Evolutionary conservation across 2,329 filamentous ascomycete genomes (phyloP).

Genomic region (Botryosphaeria agaves): DNA sequence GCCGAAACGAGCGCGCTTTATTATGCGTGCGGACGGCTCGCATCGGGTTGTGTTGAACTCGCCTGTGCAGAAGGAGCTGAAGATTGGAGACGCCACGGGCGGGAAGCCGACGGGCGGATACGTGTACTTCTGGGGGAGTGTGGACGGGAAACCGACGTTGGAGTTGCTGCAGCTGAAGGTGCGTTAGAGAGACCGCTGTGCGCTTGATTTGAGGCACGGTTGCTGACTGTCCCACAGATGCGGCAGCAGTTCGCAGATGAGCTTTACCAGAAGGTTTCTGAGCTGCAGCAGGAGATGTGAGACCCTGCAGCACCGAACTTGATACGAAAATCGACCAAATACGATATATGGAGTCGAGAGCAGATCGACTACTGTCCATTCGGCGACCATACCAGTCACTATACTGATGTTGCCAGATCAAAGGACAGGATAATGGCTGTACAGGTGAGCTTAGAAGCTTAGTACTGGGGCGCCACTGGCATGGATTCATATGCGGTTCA

Average conservation of each 20-base stretch:
- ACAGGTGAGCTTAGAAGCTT: no score
- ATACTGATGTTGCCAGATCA: no score
- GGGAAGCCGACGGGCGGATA: slow-evolving; percentile 53
- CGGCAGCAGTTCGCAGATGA: slow-evolving; percentile 25
- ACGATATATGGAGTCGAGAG: no score
- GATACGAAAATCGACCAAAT: no score
- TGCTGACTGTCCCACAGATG: slow-evolving; percentile 13
- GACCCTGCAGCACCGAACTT: no score
- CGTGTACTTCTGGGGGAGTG: slow-evolving; percentile 43
- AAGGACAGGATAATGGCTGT: no score
- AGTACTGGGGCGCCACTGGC: no score
- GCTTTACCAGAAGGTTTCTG: slow-evolving; percentile 25
- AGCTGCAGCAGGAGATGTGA: slow-evolving; percentile 22
- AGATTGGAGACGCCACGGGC: slow-evolving; percentile 48
- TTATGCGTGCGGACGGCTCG: slow-evolving; percentile 85
- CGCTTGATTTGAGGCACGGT: slow-evolving; percentile 1
- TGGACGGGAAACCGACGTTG: slow-evolving; percentile 32
- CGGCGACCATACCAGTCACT: no score
- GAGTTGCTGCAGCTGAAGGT: slow-evolving; percentile 41
- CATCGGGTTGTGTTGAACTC: slow-evolving; percentile 78
- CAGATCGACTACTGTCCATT: no score
- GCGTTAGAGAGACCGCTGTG: slow-evolving; percentile 8
- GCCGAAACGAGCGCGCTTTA: slow-evolving; percentile 44
- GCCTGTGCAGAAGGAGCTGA: slow-evolving; percentile 59
- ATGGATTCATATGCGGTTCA: no score